Evolutionary conservation across 495 filamentous ascomycete genomes (phyloP), one percentile per base, ranked within the genome.

Genomic region (Aspergillus carlsbadensis): DNA sequence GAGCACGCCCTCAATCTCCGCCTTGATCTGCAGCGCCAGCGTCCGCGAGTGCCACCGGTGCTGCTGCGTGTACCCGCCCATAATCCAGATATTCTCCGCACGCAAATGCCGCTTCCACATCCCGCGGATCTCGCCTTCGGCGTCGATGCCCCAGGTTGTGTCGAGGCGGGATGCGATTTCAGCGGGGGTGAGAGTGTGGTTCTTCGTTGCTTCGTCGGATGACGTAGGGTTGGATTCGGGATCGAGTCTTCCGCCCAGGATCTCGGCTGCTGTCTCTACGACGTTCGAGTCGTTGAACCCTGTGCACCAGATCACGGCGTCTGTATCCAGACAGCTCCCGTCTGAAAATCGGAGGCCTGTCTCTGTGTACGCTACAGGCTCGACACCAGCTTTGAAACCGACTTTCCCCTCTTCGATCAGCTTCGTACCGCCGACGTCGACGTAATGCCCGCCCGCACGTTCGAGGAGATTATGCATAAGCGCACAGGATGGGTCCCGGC

Each of bases 231-330:
- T 29, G 26, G 26, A 29, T 8, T 3, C 26, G 26, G 4, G 20
- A 6, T 37, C 21, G 24, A 45, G n/a, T 5, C 29, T 18, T 18
- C 36, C 54, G 2, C 71, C 71, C 7, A 77, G 42, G 17, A 74
- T 66, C 15, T 62, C 37, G 0, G 55, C 54, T 6, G 63, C 65
- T 10, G 64, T 62, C 10, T 58, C 34, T 1, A 61, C 57, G 24
- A 71, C 56, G 45, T 73, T 56, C 5, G 4, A 26, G 22, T 64
- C 63, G 5, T 65, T 58, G 47, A 71, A 77, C 3, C 72, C 72
- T 6, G 74, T 77, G 24, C 66, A 68, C 57, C 74, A 71, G 0
- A 77, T 55, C n/a, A 77, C 57, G 5, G 70, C 54, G 52, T 75
- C 74, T 10, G 74, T 64, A 5, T 65, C 52, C 0, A 73, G 11